Conservation (phyloP, 768 basidiomycete genomes). For the Tremella fuciformis region DNA sequence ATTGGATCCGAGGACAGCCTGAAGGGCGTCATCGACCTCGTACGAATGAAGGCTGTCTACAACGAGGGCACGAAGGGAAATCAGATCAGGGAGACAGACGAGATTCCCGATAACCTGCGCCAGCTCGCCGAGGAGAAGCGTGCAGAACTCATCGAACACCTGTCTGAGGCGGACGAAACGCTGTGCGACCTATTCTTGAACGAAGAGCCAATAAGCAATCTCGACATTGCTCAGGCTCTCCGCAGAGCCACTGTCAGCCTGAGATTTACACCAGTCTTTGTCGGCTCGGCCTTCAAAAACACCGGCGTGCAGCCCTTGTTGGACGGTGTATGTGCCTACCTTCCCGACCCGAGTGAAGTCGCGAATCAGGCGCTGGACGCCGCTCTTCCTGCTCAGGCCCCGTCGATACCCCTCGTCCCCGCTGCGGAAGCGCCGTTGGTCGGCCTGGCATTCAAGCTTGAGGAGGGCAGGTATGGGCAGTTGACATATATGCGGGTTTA, state of each 20-base stretch:
- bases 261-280: slow-evolving; percentile 93
- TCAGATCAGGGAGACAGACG: slow-evolving; percentile 74
- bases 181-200: slow-evolving; percentile 87
- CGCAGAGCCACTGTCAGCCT: slow-evolving; percentile 81
- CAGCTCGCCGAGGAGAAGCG: slow-evolving; percentile 80
- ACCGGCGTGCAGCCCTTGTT: slow-evolving; percentile 89
- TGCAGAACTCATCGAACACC: slow-evolving; percentile 83
- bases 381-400: slow-evolving; percentile 56
- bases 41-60: slow-evolving; percentile 90
- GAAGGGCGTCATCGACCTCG: slow-evolving; percentile 86
- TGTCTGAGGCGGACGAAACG: slow-evolving; percentile 93
- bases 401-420: slow-evolving; percentile 72
- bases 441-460: slow-evolving; percentile 94
- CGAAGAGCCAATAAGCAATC: slow-evolving; percentile 70
- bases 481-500: slow-evolving; percentile 98
- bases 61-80: slow-evolving; percentile 90
- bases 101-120: slow-evolving; percentile 74
- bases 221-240: slow-evolving; percentile 77
- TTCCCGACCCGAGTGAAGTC: slow-evolving; percentile 80
- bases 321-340: slow-evolving; percentile 92
- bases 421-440: slow-evolving; percentile 84
- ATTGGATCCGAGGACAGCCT: slow-evolving; percentile 87
- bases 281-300: slow-evolving; percentile 97
- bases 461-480: slow-evolving; percentile 95
- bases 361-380: slow-evolving; percentile 79